Base-by-base conservation (phyloP, 2,329 filamentous ascomycete genomes). In the Pseudonectria buxi region DNA sequence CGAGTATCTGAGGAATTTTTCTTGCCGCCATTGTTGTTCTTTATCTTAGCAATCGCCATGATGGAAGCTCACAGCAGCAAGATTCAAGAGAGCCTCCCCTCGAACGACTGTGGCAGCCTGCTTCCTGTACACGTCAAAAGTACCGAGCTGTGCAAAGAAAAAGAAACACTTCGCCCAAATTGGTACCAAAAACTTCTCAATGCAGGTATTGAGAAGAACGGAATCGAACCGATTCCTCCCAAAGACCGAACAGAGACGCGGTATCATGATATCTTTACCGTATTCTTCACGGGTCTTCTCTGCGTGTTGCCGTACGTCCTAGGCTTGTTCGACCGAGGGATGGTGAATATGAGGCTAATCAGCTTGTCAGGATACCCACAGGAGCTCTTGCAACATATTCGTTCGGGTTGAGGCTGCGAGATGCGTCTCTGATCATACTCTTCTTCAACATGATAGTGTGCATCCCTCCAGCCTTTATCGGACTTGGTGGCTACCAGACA, bases 281-380 rank as follows among this genome's bases (percentile, higher is more conserved):
- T 79, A 15, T 78, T 76, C 64, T 76, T 78, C 49, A 74, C 71
- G 14, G 68, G 74, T 40, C 66, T 75, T 37, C 61, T 73, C 28
- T 76, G 72, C 48, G 62, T 77, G 7, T 50, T 80, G 24, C 74
- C 76, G 75, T 78, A 51, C 56, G 72, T 64, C 9, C 22, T n/a
- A n/a, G n/a, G n/a, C n/a, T n/a, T n/a, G n/a, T n/a, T n/a, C n/a
- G n/a, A n/a, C n/a, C n/a, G n/a, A n/a, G n/a, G n/a, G n/a, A 48
- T 15, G 16, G 18, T 6, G 30, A 12, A 12, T 11, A 24, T 7
- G 14, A 13, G 27, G 26, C 18, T 34, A 26, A 35, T 36, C 36
- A 14, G 37, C 18, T 6, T 15, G 11, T 18, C 36, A 71, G 73
- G 3, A 62, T 80, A 24, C 71, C 74, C 2, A 78, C 74, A 16